phyloP scores from a whole-genome alignment of 768 basidiomycete genomes.

The Russula vinacea region DNA sequence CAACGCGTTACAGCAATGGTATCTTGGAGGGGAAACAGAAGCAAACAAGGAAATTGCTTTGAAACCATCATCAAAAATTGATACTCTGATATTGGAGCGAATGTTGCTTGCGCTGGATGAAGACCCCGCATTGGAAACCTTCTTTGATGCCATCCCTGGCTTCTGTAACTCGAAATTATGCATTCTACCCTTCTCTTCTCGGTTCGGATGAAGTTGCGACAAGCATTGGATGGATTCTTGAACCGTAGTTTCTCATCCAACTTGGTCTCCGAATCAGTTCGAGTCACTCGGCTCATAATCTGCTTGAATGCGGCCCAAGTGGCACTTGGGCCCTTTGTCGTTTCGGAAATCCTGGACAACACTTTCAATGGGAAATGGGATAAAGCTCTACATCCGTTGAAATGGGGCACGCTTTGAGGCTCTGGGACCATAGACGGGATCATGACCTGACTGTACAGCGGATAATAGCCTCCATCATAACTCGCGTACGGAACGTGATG shows the following conservation, averaged over 20 bases:
- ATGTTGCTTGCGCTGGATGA: not conserved
- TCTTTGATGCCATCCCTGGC: conserved; percentile 10
- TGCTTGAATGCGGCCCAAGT: not conserved
- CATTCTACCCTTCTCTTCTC: not conserved
- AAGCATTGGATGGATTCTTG: not conserved
- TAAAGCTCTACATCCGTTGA: not conserved
- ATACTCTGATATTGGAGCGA: not conserved
- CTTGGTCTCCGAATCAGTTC: not conserved
- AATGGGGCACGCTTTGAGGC: not conserved
- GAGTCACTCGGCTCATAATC: not conserved
- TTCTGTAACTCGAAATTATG: conserved; percentile 5
- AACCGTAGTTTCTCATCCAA: not conserved
- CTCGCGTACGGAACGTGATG: not conserved
- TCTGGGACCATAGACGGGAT: not conserved
- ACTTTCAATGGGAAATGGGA: not conserved
- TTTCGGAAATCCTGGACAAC: not conserved
- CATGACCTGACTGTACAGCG: not conserved
- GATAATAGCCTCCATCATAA: not conserved
- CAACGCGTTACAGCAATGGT: not conserved
- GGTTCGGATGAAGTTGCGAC: not conserved
- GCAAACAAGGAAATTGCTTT: not conserved
- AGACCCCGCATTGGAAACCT: conserved; percentile 3
- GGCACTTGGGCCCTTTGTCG: not conserved
- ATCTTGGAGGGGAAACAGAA: not conserved
- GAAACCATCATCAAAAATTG: not conserved